These are phyloP conservation scores for Saksenaea vasiformis DNA, from an alignment of 371 early-diverging fungal genomes.

Conservation along the genomic window DNA sequence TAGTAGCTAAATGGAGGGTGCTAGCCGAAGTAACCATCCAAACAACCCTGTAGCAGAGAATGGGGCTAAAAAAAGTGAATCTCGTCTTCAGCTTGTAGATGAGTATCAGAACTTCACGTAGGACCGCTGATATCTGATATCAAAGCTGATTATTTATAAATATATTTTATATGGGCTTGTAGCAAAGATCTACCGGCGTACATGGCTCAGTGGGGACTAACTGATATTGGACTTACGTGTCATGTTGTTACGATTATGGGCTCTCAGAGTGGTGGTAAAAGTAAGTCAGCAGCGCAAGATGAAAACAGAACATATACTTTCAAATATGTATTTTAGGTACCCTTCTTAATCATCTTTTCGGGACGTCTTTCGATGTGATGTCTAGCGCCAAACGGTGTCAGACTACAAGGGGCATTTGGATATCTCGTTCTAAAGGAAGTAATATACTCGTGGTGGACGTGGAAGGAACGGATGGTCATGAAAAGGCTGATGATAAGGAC, in stretches of 20 bases:
- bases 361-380: conserved; percentile 95
- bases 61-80: background rate
- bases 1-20: too few species aligned
- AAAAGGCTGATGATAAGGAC: conserved; percentile 98
- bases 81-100: conserved; percentile 83
- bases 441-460: conserved; percentile 95
- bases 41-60: too few species aligned
- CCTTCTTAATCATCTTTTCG: conserved; percentile 91
- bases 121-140: conserved; percentile 17
- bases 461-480: conserved; percentile 98
- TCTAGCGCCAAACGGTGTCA: conserved; percentile 78
- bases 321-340: conserved; percentile 69
- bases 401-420: conserved; percentile 98
- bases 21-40: too few species aligned
- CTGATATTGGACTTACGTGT: conserved; percentile 90
- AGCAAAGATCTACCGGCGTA: conserved; percentile 71
- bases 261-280: conserved; percentile 97
- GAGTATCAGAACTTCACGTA: conserved; percentile 86
- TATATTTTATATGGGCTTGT: too few species aligned
- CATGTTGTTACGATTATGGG: conserved; percentile 97
- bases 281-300: conserved; percentile 49
- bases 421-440: conserved; percentile 81
- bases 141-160: background rate
- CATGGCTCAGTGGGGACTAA: conserved; percentile 83
- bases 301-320: background rate